Conservation (phyloP, 257 asterid genomes). For the Gentiana straminea region DNA sequence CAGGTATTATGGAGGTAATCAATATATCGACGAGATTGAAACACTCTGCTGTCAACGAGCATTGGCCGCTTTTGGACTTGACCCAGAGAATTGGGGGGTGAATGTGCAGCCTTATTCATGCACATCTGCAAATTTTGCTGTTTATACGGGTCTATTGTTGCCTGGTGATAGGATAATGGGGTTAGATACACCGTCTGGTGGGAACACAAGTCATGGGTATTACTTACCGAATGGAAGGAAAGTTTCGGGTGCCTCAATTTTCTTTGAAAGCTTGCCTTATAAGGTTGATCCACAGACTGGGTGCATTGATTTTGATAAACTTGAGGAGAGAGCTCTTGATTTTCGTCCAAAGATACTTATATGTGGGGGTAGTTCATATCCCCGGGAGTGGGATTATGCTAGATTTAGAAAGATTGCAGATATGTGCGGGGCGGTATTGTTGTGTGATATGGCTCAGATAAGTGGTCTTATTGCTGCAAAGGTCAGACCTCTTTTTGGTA, state of each 20-base stretch:
- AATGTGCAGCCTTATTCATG: slow-evolving; percentile 89
- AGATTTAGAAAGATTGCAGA: slow-evolving; percentile 73
- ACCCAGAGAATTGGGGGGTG: slow-evolving; percentile 73
- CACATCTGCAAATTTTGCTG: slow-evolving; percentile 84
- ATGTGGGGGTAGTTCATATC: slow-evolving; percentile 90
- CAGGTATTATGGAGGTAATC: slow-evolving; percentile 74
- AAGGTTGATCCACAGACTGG: slow-evolving; percentile 82
- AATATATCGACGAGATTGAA: slow-evolving; percentile 81
- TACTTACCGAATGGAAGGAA: slow-evolving; percentile 91
- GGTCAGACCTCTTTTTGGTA: slow-evolving; percentile 25
- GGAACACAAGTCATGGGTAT: slow-evolving; percentile 95
- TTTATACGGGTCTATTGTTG: slow-evolving; percentile 62
- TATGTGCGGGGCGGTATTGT: slow-evolving; percentile 73
- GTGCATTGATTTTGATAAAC: slow-evolving; percentile 63
- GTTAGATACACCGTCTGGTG: slow-evolving; percentile 87
- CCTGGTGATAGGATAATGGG: slow-evolving; percentile 98
- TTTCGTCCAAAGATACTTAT: slow-evolving; percentile 85
- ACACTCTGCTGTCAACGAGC: slow-evolving; percentile 63
- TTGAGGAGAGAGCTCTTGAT: slow-evolving; percentile 81
- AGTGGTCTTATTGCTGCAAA: slow-evolving; percentile 91
- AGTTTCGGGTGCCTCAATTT: slow-evolving; percentile 86
- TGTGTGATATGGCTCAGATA: slow-evolving; percentile 92
- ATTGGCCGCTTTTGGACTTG: slow-evolving; percentile 67
- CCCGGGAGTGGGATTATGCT: slow-evolving; percentile 86
- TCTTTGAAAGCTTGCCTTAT: slow-evolving; percentile 68